A percentile compares a stretch with the other conserved stretches of the same genome.
Evolutionary conservation across 2,329 filamentous ascomycete species (phyloP).

Genomic region (Ophiostoma tasmaniense): DNA sequence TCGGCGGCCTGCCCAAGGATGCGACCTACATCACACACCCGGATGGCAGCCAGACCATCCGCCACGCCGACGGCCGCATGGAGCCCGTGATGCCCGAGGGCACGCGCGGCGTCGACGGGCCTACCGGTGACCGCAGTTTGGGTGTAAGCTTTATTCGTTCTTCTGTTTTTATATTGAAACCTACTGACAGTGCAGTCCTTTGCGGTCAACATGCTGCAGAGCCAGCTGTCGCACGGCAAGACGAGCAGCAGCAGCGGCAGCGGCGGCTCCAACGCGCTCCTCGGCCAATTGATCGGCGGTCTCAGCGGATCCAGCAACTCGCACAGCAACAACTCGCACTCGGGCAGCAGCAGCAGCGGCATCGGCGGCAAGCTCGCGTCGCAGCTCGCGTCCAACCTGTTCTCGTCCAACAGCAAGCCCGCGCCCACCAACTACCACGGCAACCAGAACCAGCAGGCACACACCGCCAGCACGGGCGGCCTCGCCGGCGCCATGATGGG

Average conservation of each 20-base stretch:
- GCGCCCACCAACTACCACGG: conserved; percentile 42
- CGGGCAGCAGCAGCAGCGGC: conserved; percentile 24
- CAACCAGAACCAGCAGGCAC: conserved; percentile 35
- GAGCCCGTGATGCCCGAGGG: conserved; percentile 45
- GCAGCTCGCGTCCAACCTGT: conserved; percentile 47
- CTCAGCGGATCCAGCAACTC: conserved; percentile 25
- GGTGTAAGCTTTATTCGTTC: conserved; percentile 42
- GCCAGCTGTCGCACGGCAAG: conserved; percentile 35
- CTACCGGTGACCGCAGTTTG: conserved; percentile 47
- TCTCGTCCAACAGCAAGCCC: conserved; percentile 43
- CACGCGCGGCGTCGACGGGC: conserved; percentile 35
- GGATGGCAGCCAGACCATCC: conserved; percentile 54
- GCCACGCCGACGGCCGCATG: conserved; percentile 51
- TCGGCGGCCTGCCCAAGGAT: conserved; percentile 19
- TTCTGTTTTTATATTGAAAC: neutral
- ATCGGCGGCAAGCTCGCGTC: conserved; percentile 47
- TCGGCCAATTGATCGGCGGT: conserved; percentile 42
- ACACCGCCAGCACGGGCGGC: conserved; percentile 36
- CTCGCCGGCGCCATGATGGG: conserved; percentile 47
- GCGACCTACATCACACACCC: conserved; percentile 52
- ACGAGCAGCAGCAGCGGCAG: conserved; percentile 26
- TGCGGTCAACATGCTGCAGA: conserved; percentile 49
- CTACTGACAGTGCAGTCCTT: conserved; percentile 37
- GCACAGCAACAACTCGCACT: conserved; percentile 17
- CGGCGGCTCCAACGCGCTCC: conserved; percentile 34